Evolutionary conservation across 2,329 filamentous ascomycete genomes (phyloP).

Genomic region (Hymenoscyphus fraxineus): DNA sequence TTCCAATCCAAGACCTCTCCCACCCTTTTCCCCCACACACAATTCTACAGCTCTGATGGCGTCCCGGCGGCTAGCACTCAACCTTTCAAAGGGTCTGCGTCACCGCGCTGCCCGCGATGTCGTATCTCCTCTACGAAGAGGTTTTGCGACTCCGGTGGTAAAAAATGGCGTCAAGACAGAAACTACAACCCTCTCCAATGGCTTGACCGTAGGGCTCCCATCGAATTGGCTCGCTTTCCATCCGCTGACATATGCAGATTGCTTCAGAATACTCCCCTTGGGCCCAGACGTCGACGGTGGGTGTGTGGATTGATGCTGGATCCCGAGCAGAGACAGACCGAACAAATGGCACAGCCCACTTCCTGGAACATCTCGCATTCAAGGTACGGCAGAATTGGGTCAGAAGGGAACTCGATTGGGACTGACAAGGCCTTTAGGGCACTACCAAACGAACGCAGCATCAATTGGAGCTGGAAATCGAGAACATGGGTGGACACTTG

Average conservation of each 20-base stretch:
- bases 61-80: conserved; percentile 94
- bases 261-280: conserved; percentile 97
- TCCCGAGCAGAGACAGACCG: conserved; percentile 96
- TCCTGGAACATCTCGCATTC: conserved; percentile 99
- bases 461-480: conserved; percentile 98
- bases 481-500: conserved; percentile 99
- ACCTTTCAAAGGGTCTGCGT: conserved; percentile 86
- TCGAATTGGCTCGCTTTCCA: neutral
- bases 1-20: conserved; percentile 23
- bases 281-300: conserved; percentile 96
- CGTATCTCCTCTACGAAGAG: conserved; percentile 73
- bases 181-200: conserved; percentile 95
- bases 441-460: conserved; percentile 92
- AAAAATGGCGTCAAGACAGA: conserved; percentile 74
- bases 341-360: conserved; percentile 99
- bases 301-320: conserved; percentile 99
- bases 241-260: conserved; percentile 58
- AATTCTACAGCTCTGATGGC: conserved; percentile 60
- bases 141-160: conserved; percentile 81
- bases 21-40: conserved; percentile 18
- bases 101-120: conserved; percentile 79
- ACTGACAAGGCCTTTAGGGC: conserved; percentile 53
- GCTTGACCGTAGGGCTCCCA: conserved; percentile 70
- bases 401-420: conserved; percentile 9
- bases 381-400: conserved; percentile 61